phyloP scores from a whole-genome alignment of 352 stramenopile genomes.

The Globisporangium solare region DNA sequence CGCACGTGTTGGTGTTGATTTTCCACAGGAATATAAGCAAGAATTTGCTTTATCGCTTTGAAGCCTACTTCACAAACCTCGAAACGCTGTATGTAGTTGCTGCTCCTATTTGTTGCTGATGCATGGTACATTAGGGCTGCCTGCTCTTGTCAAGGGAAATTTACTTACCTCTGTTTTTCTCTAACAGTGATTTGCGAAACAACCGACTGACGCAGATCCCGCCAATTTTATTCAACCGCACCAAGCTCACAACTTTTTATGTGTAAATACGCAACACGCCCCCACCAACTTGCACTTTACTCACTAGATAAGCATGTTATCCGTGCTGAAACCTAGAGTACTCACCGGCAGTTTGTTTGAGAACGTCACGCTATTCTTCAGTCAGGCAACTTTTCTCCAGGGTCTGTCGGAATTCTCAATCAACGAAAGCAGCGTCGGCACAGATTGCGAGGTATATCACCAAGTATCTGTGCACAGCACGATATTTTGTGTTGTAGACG shows the following conservation, averaged over 20 bases:
- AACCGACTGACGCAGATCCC: conserved; percentile 3
- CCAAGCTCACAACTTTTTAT: conserved; percentile 2
- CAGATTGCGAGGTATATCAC: background rate
- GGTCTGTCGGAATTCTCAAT: conserved; percentile 4
- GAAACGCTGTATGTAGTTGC: background rate
- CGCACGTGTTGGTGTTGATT: too few relatives aligned
- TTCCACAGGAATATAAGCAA: too few relatives aligned
- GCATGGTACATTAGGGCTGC: too few relatives aligned
- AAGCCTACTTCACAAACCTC: conserved; percentile 2
- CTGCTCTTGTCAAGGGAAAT: too few relatives aligned
- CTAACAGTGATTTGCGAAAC: background rate
- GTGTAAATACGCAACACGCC: background rate
- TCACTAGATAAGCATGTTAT: too few relatives aligned
- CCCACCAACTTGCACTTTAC: too few relatives aligned
- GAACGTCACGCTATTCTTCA: conserved; percentile 2
- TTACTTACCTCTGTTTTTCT: background rate
- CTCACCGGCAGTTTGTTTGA: background rate
- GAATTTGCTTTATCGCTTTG: too few relatives aligned
- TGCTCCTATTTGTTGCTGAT: too few relatives aligned
- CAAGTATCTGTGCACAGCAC: background rate
- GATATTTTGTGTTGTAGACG: background rate
- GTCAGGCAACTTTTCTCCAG: conserved; percentile 1
- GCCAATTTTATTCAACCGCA: conserved; percentile 1
- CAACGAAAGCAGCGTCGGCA: conserved; percentile 1
- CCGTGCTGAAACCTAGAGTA: too few relatives aligned